Base-by-base conservation (phyloP, 2,329 filamentous ascomycete species). In the Aspergillus pseudoglaucus region DNA sequence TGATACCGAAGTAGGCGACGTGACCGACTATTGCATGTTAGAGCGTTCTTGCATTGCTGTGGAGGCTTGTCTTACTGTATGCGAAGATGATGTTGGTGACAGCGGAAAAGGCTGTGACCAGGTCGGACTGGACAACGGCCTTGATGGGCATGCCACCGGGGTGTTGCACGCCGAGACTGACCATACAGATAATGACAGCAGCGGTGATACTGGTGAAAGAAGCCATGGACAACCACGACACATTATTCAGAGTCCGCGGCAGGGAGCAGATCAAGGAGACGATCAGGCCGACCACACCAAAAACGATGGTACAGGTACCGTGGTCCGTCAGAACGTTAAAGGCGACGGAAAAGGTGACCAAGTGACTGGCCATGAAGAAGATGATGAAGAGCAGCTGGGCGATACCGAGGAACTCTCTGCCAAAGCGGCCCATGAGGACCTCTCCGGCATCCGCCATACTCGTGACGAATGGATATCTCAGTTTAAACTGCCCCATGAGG, bases 31-130 rank as follows among this genome's bases (percentile, higher is more conserved):
- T 42, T 30, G 40, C 12, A 32, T 38, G 33, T 41, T 37, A 33
- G 44, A 27, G 18, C 22, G 10, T 25, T 30, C 41, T 27, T 7
- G 20, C 12, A n/a, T 3, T 32, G 20, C 2, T n/a, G 12, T 3
- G 22, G 15, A 17, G 20, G 8, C 25, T 9, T 8, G 39, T 20
- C 41, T 6, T 43, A 43, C 41, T 51, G 68, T 83, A 88, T 48
- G 84, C 83, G 50, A 88, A 80, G 47, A 85, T 73, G 47, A 88
- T 87, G 68, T 86, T 86, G 59, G 72, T 75, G 46, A 84, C 74
- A n/a, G 79, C 75, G 42, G 79, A 73, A 57, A 84, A 82, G 22
- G 69, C 76, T 4, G 64, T 61, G 6, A 65, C 62, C 7, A 67
- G 62, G 23, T 66, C 56, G 43, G 69, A 62, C n/a, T 59, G 56